A percentile compares a stretch with the other conserved stretches of the same genome.
Conservation (phyloP, 306 rosid species). For the Hippophae gyantsensis region DNA sequence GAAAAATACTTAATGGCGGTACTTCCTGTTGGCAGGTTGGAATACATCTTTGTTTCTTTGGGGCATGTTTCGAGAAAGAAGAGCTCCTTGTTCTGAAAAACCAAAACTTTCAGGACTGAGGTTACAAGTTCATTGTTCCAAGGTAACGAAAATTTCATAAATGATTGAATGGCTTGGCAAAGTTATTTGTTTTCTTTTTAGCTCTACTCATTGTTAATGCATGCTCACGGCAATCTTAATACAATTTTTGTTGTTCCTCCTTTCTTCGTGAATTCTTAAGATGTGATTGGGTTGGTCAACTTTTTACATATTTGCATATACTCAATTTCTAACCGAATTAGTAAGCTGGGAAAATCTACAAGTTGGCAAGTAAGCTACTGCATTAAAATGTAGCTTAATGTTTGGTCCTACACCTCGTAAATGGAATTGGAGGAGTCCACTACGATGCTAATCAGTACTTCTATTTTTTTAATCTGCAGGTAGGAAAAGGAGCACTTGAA, state of each 20-base stretch:
- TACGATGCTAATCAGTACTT: not conserved
- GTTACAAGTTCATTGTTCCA: not conserved
- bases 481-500: not conserved
- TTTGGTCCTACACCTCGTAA: no score
- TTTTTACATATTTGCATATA: no score
- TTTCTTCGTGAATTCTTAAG: no score
- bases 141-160: not conserved
- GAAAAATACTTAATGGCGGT: not conserved
- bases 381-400: no score
- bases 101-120: not conserved
- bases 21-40: slow-evolving; percentile 7
- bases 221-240: no score
- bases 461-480: slow-evolving; percentile 1
- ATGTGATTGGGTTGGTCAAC: no score
- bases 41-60: slow-evolving; percentile 8
- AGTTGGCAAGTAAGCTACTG: no score
- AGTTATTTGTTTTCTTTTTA: not conserved
- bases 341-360: no score
- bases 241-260: no score
- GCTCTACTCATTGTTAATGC: not conserved
- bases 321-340: no score
- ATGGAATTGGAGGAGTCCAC: not conserved
- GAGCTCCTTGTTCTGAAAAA: not conserved
- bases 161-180: not conserved
- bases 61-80: slow-evolving; percentile 15